Percentiles rank a stretch among this genome's conserved stretches.
Evolutionary conservation across 1,139 yeast genomes (phyloP).

Genomic region (Suhomyces atakaporum): DNA sequence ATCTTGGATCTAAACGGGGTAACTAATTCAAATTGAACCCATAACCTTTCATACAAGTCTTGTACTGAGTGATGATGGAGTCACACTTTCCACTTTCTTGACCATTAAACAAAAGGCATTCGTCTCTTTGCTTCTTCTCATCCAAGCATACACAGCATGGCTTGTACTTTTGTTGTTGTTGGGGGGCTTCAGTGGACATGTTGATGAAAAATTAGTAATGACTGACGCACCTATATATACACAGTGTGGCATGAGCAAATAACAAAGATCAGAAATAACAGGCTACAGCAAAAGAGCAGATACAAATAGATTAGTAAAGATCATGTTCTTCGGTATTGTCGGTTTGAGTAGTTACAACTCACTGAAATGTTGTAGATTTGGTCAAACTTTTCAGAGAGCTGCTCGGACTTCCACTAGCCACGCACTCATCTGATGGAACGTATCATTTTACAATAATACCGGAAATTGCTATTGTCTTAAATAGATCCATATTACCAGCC

Average conservation of each 20-base stretch:
- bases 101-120: conserved; percentile 81
- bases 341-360: no score
- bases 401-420: no score
- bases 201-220: conserved; percentile 12
- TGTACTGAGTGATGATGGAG: conserved; percentile 67
- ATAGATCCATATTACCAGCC: no score
- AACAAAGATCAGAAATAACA: not conserved
- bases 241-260: not conserved
- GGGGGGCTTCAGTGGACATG: conserved; percentile 8
- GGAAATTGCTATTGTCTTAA: no score
- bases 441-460: no score
- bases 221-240: not conserved
- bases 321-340: no score
- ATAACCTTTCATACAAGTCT: conserved; percentile 85
- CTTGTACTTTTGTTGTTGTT: conserved; percentile 58
- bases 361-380: no score
- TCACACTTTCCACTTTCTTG: conserved; percentile 85
- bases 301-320: no score
- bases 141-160: conserved; percentile 96
- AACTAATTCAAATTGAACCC: conserved; percentile 57
- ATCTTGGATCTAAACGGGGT: no score
- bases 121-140: conserved; percentile 82
- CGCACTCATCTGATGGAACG: no score
- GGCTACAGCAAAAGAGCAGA: no score
- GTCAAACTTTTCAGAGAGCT: no score